phyloP scores from a whole-genome alignment of 83 land plant species.

The Picea mariana region DNA sequence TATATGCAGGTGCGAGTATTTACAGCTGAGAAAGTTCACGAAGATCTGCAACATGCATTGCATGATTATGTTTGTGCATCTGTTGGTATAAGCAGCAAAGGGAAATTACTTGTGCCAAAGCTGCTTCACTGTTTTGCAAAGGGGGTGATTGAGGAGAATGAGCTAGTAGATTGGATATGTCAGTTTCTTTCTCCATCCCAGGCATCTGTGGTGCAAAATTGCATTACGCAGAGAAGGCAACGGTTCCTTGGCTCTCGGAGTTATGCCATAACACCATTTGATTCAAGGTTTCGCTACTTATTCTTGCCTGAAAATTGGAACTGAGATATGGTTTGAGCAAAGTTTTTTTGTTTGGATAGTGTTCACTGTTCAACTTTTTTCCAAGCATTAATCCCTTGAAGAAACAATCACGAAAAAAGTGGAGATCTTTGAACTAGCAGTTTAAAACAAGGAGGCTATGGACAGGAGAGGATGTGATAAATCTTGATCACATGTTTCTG shows the following conservation, averaged over 20 bases:
- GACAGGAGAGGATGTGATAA: background rate
- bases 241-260: slow-evolving; percentile 48
- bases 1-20: slow-evolving; percentile 58
- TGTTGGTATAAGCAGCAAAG: slow-evolving; percentile 71
- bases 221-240: slow-evolving; percentile 48
- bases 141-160: slow-evolving; percentile 48
- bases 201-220: slow-evolving; percentile 42
- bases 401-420: background rate
- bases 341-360: background rate
- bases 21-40: slow-evolving; percentile 55
- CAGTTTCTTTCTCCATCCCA: slow-evolving; percentile 57
- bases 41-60: slow-evolving; percentile 61
- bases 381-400: background rate
- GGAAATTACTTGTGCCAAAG: slow-evolving; percentile 69
- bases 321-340: background rate
- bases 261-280: slow-evolving; percentile 57
- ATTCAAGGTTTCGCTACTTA: slow-evolving; percentile 57
- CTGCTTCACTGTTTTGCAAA: slow-evolving; percentile 54
- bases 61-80: slow-evolving; percentile 80
- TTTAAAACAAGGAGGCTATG: background rate
- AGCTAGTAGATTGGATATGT: slow-evolving; percentile 64
- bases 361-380: background rate
- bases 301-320: slow-evolving; percentile 43
- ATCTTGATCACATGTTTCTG: background rate
- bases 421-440: background rate